These are phyloP conservation scores for Colletotrichum destructivum DNA, from an alignment of 2,329 filamentous ascomycete species.

Conservation along the genomic window DNA sequence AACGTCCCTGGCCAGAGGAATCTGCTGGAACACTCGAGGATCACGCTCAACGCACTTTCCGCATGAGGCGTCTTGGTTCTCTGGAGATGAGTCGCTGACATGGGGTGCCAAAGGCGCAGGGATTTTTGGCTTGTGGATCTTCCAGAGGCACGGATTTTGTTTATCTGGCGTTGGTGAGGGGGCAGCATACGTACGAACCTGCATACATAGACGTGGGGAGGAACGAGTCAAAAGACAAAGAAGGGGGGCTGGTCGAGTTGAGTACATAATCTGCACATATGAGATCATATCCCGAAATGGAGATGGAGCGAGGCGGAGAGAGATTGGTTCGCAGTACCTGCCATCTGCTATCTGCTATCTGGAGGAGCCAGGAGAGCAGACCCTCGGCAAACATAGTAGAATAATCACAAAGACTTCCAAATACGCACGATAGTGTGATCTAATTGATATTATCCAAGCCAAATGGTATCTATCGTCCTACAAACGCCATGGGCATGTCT, in stretches of 20 bases:
- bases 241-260: background rate
- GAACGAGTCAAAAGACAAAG: background rate
- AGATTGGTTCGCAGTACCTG: background rate
- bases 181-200: background rate
- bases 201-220: background rate
- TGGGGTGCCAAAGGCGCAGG: background rate
- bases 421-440: background rate
- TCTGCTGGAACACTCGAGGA: conserved; percentile 50
- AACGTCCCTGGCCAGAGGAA: conserved; percentile 62
- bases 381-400: no score
- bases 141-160: background rate
- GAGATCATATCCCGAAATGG: conserved; percentile 4
- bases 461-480: background rate
- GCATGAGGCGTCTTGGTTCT: background rate
- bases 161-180: background rate
- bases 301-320: background rate
- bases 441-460: background rate
- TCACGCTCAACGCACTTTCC: conserved; percentile 26
- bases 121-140: conserved; percentile 2
- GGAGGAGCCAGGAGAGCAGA: background rate
- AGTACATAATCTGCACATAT: conserved; percentile 5
- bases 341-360: background rate
- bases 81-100: background rate
- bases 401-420: no score
- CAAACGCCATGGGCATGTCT: background rate